Evolutionary conservation across 2,329 filamentous ascomycete genomes (phyloP).

Genomic region (Fonsecaea erecta): DNA sequence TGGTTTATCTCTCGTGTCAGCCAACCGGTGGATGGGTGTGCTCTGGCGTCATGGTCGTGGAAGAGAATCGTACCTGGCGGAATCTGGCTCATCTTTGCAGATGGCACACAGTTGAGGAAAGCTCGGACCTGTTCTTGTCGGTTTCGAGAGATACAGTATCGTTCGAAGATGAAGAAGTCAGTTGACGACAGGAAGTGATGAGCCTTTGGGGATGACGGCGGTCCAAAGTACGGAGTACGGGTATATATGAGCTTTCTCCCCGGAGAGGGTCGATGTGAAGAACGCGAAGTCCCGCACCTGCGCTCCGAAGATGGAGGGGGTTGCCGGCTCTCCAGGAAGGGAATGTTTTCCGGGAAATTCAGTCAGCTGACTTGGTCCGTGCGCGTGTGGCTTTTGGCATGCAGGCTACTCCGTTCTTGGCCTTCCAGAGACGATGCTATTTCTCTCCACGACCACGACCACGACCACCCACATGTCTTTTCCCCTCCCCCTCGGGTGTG

Average conservation of each 20-base stretch:
- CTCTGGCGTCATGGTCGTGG: too few species aligned
- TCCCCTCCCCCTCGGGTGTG: too few species aligned
- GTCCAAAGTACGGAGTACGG: too few species aligned
- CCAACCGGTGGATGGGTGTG: not conserved
- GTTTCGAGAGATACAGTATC: not conserved
- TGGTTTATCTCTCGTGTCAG: not conserved
- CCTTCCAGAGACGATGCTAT: too few species aligned
- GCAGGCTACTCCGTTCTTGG: too few species aligned
- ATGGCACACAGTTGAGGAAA: not conserved
- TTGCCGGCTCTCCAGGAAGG: not conserved
- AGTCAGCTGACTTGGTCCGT: not conserved
- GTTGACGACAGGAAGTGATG: not conserved
- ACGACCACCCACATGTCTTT: too few species aligned
- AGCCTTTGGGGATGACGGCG: not conserved
- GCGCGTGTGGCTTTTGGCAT: not conserved
- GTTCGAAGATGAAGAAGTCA: not conserved
- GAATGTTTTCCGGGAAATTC: not conserved
- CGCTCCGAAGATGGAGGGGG: not conserved
- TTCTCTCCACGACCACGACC: too few species aligned
- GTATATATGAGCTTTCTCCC: not conserved
- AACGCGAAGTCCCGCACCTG: not conserved
- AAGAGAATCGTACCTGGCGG: slow-evolving; percentile 11
- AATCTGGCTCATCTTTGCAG: slow-evolving; percentile 15
- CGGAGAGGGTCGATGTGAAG: not conserved
- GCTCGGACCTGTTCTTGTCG: not conserved